A percentile compares a stretch with the other conserved stretches of the same genome.
phyloP scores from a whole-genome alignment of 148 eudicot genomes.

The Agrostemma githago region DNA sequence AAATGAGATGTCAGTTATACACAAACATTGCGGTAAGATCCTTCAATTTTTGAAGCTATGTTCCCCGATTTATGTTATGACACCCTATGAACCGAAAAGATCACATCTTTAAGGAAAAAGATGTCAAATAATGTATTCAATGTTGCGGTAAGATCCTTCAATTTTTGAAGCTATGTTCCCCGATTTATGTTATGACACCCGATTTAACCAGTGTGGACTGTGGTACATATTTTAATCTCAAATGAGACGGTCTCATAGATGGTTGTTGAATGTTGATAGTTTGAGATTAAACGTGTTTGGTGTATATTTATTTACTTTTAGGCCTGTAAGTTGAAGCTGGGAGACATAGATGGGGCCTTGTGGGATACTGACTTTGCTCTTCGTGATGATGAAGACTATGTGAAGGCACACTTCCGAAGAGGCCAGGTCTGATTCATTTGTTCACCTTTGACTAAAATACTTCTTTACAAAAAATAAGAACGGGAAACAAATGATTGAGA shows the following conservation, averaged over 20 bases:
- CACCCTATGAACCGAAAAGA: constrained; percentile 40
- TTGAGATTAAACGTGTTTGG: background rate
- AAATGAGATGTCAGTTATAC: constrained; percentile 63
- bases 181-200: background rate
- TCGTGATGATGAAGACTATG: constrained; percentile 47
- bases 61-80: background rate
- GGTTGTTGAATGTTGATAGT: background rate
- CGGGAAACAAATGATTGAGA: too few species aligned
- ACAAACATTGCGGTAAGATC: constrained; percentile 72
- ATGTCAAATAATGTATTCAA: constrained; percentile 59
- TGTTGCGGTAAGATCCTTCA: constrained; percentile 51
- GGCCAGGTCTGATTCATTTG: constrained; percentile 29
- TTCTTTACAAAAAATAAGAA: too few species aligned
- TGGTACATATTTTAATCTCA: background rate
- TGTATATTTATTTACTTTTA: constrained; percentile 13
- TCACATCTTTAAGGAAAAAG: constrained; percentile 51
- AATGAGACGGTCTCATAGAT: background rate
- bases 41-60: background rate
- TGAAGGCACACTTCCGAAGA: constrained; percentile 45
- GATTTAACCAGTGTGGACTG: background rate
- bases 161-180: background rate
- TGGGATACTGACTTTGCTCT: constrained; percentile 48
- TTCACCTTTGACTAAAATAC: too few species aligned
- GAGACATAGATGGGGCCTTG: constrained; percentile 40
- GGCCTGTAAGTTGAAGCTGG: constrained; percentile 47